Conservation (phyloP, 2,329 filamentous ascomycete genomes). For the Alternaria arbusti region DNA sequence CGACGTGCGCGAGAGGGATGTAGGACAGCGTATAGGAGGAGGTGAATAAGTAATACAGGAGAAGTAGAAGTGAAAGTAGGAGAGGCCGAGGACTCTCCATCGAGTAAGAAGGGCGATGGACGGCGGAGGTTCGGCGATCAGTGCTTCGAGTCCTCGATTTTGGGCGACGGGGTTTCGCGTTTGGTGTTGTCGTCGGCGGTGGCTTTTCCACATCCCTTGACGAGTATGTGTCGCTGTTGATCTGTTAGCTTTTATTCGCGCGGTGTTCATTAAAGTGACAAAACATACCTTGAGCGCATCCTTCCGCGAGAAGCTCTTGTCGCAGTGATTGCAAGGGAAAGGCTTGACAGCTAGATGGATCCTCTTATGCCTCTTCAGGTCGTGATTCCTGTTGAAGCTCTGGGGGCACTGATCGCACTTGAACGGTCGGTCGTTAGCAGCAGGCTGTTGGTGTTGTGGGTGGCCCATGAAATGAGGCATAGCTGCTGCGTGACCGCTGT, state of each 20-base stretch:
- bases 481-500: constrained; percentile 66
- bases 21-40: constrained; percentile 13
- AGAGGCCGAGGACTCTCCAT: background rate
- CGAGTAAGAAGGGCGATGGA: background rate
- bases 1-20: constrained; percentile 17
- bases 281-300: constrained; percentile 89
- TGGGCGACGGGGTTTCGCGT: constrained; percentile 44
- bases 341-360: constrained; percentile 97
- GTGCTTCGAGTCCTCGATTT: constrained; percentile 42
- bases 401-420: constrained; percentile 92
- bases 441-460: constrained; percentile 57
- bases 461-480: constrained; percentile 69
- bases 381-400: constrained; percentile 95
- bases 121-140: constrained; percentile 7
- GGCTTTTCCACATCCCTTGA: constrained; percentile 70
- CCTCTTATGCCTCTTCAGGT: constrained; percentile 92
- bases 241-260: constrained; percentile 43
- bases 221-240: constrained; percentile 67
- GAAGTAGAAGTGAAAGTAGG: constrained; percentile 30
- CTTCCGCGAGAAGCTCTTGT: constrained; percentile 96
- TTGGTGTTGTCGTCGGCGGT: constrained; percentile 40
- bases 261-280: background rate
- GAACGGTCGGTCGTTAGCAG: constrained; percentile 82
- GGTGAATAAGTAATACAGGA: constrained; percentile 43
- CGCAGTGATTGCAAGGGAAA: constrained; percentile 87